phyloP scores from a whole-genome alignment of 495 filamentous ascomycete genomes.

The Penicillium samsonianum region DNA sequence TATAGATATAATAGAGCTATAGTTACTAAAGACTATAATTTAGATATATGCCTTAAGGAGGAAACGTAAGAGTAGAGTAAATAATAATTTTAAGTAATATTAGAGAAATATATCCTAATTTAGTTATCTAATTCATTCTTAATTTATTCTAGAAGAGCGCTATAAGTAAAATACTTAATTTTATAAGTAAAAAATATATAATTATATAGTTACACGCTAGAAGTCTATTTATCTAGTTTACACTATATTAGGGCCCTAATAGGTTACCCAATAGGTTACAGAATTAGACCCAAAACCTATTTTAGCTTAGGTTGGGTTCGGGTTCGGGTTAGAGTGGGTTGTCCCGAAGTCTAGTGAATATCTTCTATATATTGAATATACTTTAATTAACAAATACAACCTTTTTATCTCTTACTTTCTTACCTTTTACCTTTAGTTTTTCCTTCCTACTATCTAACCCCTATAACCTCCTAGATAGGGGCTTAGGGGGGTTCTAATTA shows the following conservation, averaged over 20 bases:
- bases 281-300: too few relatives aligned
- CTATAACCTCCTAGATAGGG: too few relatives aligned
- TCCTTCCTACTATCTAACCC: too few relatives aligned
- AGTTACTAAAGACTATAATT: neutral
- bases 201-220: constrained; percentile 1
- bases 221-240: neutral
- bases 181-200: neutral
- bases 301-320: neutral
- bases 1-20: neutral
- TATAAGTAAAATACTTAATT: constrained; percentile 3
- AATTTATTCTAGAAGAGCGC: neutral
- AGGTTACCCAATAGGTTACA: neutral
- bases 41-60: neutral
- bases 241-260: neutral
- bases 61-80: neutral
- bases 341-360: too few relatives aligned
- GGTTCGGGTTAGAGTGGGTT: too few relatives aligned
- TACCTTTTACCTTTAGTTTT: too few relatives aligned
- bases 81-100: neutral
- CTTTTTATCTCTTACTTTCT: too few relatives aligned
- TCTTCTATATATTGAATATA: too few relatives aligned
- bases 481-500: too few relatives aligned
- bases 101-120: constrained; percentile 1
- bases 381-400: too few relatives aligned
- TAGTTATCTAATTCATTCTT: neutral